Conservation (phyloP, 2,329 filamentous ascomycete species). For the Diaporthe nobilis region DNA sequence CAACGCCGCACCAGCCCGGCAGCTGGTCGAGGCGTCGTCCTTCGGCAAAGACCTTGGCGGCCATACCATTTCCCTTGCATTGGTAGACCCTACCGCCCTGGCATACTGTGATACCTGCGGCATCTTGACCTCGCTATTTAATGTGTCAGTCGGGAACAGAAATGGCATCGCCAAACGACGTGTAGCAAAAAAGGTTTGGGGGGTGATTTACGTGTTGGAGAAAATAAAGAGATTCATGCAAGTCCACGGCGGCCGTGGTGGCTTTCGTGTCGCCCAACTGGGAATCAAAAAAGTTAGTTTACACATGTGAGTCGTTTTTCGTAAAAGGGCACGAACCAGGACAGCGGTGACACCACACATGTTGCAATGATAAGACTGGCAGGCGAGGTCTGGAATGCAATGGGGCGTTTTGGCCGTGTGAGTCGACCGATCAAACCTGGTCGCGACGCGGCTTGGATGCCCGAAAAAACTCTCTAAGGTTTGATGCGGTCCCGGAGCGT, state of each 20-base stretch:
- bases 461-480: background rate
- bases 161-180: background rate
- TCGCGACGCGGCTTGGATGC: constrained; percentile 4
- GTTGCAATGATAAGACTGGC: constrained; percentile 44
- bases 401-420: constrained; percentile 18
- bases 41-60: constrained; percentile 83
- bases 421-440: constrained; percentile 15
- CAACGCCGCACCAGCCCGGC: constrained; percentile 88
- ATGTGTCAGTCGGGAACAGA: background rate
- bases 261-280: constrained; percentile 50
- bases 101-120: constrained; percentile 85
- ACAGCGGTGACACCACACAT: constrained; percentile 76
- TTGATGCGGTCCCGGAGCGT: constrained; percentile 13
- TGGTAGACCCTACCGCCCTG: constrained; percentile 75
- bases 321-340: constrained; percentile 63
- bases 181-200: background rate
- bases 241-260: constrained; percentile 60
- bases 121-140: constrained; percentile 79
- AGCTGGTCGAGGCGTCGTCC: constrained; percentile 80
- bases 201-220: constrained; percentile 66
- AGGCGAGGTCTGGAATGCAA: constrained; percentile 13
- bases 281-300: constrained; percentile 45
- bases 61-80: constrained; percentile 90
- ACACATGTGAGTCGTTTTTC: background rate
- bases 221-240: constrained; percentile 80